phyloP scores from a whole-genome alignment of 2,329 filamentous ascomycete species.

The Aspergillus thermomutatus region DNA sequence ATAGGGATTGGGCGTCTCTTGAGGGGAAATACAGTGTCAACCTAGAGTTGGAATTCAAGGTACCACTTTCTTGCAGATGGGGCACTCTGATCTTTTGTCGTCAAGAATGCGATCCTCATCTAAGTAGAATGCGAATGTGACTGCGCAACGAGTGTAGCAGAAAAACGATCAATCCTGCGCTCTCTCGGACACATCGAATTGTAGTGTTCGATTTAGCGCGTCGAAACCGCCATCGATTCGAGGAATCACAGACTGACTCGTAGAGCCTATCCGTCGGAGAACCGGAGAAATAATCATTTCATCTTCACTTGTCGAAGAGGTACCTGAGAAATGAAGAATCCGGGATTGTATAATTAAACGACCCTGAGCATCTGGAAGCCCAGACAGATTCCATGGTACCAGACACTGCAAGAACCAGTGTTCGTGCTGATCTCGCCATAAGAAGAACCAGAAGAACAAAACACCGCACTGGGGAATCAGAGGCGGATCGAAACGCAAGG shows the following conservation, averaged over 20 bases:
- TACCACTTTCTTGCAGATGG: background rate
- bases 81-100: background rate
- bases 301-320: background rate
- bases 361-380: background rate
- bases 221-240: background rate
- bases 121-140: background rate
- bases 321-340: background rate
- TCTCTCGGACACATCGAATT: conserved; percentile 1
- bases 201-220: conserved; percentile 3
- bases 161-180: conserved; percentile 2
- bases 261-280: conserved; percentile 1
- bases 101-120: background rate
- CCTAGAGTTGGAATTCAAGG: background rate
- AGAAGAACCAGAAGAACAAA: background rate
- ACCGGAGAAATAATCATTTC: background rate
- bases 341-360: background rate
- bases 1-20: background rate
- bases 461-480: background rate
- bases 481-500: background rate
- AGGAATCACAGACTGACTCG: background rate
- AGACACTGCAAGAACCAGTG: background rate
- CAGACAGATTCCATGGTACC: background rate
- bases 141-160: conserved; percentile 2
- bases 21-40: background rate
- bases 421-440: background rate